phyloP scores from a whole-genome alignment of 2,329 filamentous ascomycete genomes.

The Cyphellophora europaea region DNA sequence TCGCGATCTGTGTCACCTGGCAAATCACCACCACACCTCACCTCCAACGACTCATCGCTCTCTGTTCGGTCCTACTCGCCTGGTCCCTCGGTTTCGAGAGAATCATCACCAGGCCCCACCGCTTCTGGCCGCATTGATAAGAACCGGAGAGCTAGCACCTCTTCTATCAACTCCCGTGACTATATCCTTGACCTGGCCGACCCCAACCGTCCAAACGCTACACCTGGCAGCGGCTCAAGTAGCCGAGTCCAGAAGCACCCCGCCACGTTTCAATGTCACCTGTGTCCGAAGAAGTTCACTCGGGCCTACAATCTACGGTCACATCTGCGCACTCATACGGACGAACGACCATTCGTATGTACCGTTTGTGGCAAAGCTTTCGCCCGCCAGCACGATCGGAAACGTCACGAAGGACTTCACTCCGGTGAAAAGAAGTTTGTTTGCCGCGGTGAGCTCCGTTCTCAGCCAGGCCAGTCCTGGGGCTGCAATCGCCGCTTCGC shows the following conservation, averaged over 20 bases:
- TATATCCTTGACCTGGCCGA: slow-evolving; percentile 89
- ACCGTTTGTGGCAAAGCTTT: slow-evolving; percentile 96
- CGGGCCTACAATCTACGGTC: slow-evolving; percentile 93
- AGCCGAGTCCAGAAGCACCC: slow-evolving; percentile 96
- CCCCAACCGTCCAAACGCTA: slow-evolving; percentile 66
- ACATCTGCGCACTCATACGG: slow-evolving; percentile 90
- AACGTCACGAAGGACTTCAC: slow-evolving; percentile 91
- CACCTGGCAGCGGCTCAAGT: slow-evolving; percentile 37
- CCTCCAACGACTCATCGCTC: slow-evolving; percentile 17
- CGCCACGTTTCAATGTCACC: slow-evolving; percentile 86
- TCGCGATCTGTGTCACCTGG: slow-evolving; percentile 16
- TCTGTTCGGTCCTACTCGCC: slow-evolving; percentile 36
- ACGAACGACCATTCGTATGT: slow-evolving; percentile 94
- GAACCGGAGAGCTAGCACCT: slow-evolving; percentile 33
- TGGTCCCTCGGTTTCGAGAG: slow-evolving; percentile 30
- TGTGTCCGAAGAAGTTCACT: slow-evolving; percentile 94
- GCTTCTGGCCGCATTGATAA: slow-evolving; percentile 23
- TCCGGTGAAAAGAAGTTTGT: slow-evolving; percentile 98
- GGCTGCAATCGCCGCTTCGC: slow-evolving; percentile 90
- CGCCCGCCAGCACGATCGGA: slow-evolving; percentile 91
- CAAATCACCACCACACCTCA: slow-evolving; percentile 10
- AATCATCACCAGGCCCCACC: slow-evolving; percentile 28
- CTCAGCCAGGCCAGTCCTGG: slow-evolving; percentile 63
- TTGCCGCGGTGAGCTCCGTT: slow-evolving; percentile 80
- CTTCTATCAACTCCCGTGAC: slow-evolving; percentile 49